Evolutionary conservation across 805 yeast genomes (phyloP).

Genomic region (Cyberlindnera petersonii): DNA sequence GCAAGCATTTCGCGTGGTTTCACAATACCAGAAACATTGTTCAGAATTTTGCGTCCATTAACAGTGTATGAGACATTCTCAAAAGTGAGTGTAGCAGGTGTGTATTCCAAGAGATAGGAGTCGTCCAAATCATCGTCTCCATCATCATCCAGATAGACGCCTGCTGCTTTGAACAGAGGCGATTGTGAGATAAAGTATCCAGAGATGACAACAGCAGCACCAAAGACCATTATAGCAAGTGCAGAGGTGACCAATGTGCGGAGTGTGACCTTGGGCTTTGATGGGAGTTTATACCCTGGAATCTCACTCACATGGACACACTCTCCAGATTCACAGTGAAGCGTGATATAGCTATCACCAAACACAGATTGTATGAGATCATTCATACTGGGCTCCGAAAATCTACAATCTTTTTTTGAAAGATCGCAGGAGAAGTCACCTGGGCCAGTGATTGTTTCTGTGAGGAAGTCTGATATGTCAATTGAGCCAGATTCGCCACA

Average conservation of each 20-base stretch:
- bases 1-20: slow-evolving; percentile 89
- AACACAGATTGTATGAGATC: slow-evolving; percentile 84
- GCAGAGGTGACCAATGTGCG: slow-evolving; percentile 45
- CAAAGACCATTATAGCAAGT: slow-evolving; percentile 37
- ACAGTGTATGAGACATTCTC: slow-evolving; percentile 62
- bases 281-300: slow-evolving; percentile 82
- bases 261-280: slow-evolving; percentile 37
- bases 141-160: slow-evolving; percentile 25
- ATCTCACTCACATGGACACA: slow-evolving; percentile 89
- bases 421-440: slow-evolving; percentile 86
- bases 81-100: slow-evolving; percentile 74
- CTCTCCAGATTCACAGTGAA: slow-evolving; percentile 81
- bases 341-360: slow-evolving; percentile 88
- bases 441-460: slow-evolving; percentile 89
- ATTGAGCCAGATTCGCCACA: slow-evolving; percentile 95
- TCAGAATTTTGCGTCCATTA: slow-evolving; percentile 51
- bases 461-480: slow-evolving; percentile 87
- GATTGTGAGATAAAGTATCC: slow-evolving; percentile 52
- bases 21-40: slow-evolving; percentile 67
- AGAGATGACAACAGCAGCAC: slow-evolving; percentile 36
- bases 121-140: slow-evolving; percentile 34
- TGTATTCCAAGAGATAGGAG: slow-evolving; percentile 45
- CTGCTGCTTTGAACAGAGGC: slow-evolving; percentile 48
- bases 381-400: slow-evolving; percentile 95
- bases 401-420: slow-evolving; percentile 56